Evolutionary conservation across 371 early-diverging fungal species (phyloP), one percentile per base, ranked within the genome.

Genomic region (Smittium culicis): DNA sequence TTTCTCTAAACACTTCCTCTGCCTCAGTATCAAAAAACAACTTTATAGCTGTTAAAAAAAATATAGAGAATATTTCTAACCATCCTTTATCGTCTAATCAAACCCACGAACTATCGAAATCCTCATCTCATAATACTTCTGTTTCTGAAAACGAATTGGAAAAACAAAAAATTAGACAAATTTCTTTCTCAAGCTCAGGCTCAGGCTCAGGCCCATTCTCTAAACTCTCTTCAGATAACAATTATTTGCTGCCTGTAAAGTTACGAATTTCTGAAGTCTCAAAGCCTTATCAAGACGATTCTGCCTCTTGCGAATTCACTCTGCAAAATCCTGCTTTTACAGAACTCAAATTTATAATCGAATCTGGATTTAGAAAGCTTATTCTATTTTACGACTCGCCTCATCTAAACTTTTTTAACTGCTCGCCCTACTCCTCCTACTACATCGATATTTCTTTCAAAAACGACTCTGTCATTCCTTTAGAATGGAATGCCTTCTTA

Each of bases 321-420:
- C 24, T 65, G 20, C 65, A 14, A 54, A 34, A 34, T 34, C 5
- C 25, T 24, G 63, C 55, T 30, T 56, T 25, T 54, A 17, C 58
- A 25, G n/a, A 2, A 28, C 35, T 64, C 29, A 30, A 32, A 5
- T 45, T 64, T 29, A 35, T 35, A 17, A 11, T 64, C 17, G 65
- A 64, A 54, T 25, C 17, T 2, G 65, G 65, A 2, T 29, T 45
- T 45, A 64, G 16, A 73, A 69, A 58, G 31, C 24, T 34, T 76
- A 72, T 35, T 20, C 0, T 5, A 57, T 54, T 29, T 33, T 28
- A 2, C 30, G 70, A 62, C 68, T 69, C 31, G 65, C 71, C 29
- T 71, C 96, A 95, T 20, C 79, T 96, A 33, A 85, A 85, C 67
- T 92, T 96, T 77, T 94, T 95, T 63, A 94, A 95, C 72, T 94